These are phyloP conservation scores for Mixia osmundae DNA, from an alignment of 1,284 basidiomycete species.

Conservation along the genomic window DNA sequence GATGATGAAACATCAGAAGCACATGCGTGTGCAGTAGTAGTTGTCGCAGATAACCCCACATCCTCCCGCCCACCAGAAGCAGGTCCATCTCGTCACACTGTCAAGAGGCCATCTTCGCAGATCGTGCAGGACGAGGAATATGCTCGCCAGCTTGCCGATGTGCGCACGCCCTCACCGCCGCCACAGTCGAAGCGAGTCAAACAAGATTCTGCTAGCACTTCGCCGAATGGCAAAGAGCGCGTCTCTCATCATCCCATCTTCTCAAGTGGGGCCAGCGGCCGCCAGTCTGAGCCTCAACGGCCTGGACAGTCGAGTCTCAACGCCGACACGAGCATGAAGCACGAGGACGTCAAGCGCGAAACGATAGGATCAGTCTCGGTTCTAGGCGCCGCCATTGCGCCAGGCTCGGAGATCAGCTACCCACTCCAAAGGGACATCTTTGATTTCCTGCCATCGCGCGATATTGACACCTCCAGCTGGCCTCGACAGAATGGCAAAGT, in stretches of 20 bases:
- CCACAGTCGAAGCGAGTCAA: no score
- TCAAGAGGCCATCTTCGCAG: no score
- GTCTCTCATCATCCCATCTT: slow-evolving; percentile 5
- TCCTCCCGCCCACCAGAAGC: no score
- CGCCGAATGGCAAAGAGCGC: no score
- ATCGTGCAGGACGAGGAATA: no score
- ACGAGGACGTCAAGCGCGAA: slow-evolving; percentile 4
- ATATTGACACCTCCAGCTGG: slow-evolving; percentile 10
- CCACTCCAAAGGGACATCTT: slow-evolving; percentile 20
- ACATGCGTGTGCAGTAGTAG: no score
- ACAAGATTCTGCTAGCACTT: no score
- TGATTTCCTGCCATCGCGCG: slow-evolving; percentile 17
- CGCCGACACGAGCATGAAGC: background rate
- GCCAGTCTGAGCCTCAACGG: background rate
- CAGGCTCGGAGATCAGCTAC: slow-evolving; percentile 4
- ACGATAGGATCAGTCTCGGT: background rate
- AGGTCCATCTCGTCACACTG: no score
- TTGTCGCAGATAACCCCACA: no score
- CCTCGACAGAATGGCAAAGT: slow-evolving; percentile 10
- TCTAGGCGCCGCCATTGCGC: background rate
- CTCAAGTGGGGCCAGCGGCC: slow-evolving; percentile 1
- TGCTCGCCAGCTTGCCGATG: no score
- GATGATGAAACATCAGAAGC: no score
- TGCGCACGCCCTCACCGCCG: no score
- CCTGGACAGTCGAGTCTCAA: background rate